Evolutionary conservation across 495 filamentous ascomycete genomes (phyloP).

Genomic region (Tricharina praecox): DNA sequence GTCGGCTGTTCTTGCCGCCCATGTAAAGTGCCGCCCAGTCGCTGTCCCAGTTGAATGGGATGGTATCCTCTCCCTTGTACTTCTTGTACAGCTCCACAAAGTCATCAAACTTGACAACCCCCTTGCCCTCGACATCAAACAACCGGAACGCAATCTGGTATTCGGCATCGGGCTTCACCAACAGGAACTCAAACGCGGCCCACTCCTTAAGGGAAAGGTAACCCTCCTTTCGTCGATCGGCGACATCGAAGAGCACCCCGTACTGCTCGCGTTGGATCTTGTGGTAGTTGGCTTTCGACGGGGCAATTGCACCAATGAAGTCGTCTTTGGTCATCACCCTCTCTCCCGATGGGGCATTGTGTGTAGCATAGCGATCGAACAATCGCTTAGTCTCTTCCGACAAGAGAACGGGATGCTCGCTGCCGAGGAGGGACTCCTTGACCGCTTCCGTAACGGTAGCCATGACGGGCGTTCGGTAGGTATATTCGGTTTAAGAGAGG

Average conservation of each 20-base stretch:
- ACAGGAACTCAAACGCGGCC: slow-evolving; percentile 80
- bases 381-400: slow-evolving; percentile 25
- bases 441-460: slow-evolving; percentile 47
- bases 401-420: slow-evolving; percentile 19
- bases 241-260: slow-evolving; percentile 75
- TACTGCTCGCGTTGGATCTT: slow-evolving; percentile 95
- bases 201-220: slow-evolving; percentile 68
- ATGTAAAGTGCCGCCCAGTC: slow-evolving; percentile 95
- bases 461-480: slow-evolving; percentile 9
- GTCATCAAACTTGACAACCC: slow-evolving; percentile 70
- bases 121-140: slow-evolving; percentile 70
- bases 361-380: slow-evolving; percentile 57
- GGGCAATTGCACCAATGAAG: slow-evolving; percentile 82
- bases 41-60: slow-evolving; percentile 93
- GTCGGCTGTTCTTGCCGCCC: slow-evolving; percentile 64
- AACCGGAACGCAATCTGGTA: slow-evolving; percentile 97
- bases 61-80: slow-evolving; percentile 61
- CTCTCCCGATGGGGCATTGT: slow-evolving; percentile 61
- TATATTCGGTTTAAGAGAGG: too few species aligned
- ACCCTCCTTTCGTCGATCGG: slow-evolving; percentile 57
- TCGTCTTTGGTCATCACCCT: slow-evolving; percentile 62
- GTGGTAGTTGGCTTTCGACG: slow-evolving; percentile 78
- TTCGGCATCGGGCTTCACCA: slow-evolving; percentile 87
- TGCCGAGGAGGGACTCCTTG: slow-evolving; percentile 64
- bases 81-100: slow-evolving; percentile 64